Evolutionary conservation across 2,329 filamentous ascomycete genomes (phyloP).

Genomic region (Cryphonectria radicalis): DNA sequence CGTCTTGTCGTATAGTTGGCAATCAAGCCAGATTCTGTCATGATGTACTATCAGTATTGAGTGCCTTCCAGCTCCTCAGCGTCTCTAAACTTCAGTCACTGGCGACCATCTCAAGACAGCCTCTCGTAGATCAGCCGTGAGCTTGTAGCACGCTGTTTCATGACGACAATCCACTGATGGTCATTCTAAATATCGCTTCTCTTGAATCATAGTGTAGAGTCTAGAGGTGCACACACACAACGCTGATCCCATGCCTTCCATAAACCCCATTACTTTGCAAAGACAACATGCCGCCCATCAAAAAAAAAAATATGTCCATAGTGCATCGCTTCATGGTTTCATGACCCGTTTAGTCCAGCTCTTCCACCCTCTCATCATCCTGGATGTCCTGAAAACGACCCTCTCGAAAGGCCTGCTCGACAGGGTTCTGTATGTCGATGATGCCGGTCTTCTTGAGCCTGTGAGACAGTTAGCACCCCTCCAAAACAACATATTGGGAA

Average conservation of each 20-base stretch:
- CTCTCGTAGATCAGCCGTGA: neutral
- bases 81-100: neutral
- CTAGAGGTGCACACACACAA: neutral
- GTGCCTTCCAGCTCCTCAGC: neutral
- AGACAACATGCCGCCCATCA: neutral
- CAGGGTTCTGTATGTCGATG: conserved; percentile 78
- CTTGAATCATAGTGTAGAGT: neutral
- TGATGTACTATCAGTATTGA: neutral
- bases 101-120: neutral
- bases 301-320: neutral
- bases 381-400: conserved; percentile 73
- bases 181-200: neutral
- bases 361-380: conserved; percentile 57
- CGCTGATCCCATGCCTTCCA: conserved; percentile 7
- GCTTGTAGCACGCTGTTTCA: too few species aligned
- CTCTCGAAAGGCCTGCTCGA: conserved; percentile 69
- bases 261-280: neutral
- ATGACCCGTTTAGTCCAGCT: conserved; percentile 41
- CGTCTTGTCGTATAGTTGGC: neutral
- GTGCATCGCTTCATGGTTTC: conserved; percentile 6
- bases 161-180: neutral
- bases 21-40: neutral
- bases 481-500: neutral
- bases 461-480: conserved; percentile 30
- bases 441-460: conserved; percentile 75